Conservation (phyloP, 2,329 filamentous ascomycete species). For the Beauveria rudraprayagi region DNA sequence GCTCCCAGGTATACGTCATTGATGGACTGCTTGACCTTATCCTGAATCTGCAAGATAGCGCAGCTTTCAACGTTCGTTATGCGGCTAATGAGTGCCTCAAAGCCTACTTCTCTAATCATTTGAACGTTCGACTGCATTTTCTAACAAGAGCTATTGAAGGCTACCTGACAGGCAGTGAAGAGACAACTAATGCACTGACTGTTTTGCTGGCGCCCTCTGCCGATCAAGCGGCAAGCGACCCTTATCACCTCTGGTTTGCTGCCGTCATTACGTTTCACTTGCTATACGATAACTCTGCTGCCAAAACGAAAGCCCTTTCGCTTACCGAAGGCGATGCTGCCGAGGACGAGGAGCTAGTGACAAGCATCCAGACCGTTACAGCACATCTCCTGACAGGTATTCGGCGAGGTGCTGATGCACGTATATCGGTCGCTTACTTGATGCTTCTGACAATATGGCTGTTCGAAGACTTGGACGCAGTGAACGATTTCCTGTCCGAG, state of each 20-base stretch:
- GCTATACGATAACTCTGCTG: constrained; percentile 68
- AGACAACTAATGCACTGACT: constrained; percentile 81
- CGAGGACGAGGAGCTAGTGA: constrained; percentile 89
- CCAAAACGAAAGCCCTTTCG: constrained; percentile 70
- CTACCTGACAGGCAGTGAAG: constrained; percentile 66
- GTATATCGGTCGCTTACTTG: constrained; percentile 74
- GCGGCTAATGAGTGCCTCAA: constrained; percentile 87
- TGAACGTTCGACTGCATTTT: constrained; percentile 77
- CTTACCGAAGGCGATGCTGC: constrained; percentile 85
- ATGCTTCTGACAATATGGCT: constrained; percentile 87
- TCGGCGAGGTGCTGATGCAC: constrained; percentile 66
- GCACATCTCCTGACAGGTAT: constrained; percentile 78
- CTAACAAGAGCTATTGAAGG: constrained; percentile 82
- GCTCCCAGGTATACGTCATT: constrained; percentile 73
- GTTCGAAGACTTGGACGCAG: constrained; percentile 83
- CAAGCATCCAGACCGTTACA: constrained; percentile 80
- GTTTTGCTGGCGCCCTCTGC: constrained; percentile 65
- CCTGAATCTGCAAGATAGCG: constrained; percentile 56
- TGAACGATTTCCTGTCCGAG: constrained; percentile 88
- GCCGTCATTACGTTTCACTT: constrained; percentile 81
- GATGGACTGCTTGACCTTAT: constrained; percentile 83
- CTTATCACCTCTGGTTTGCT: constrained; percentile 86
- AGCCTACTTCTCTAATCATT: constrained; percentile 80
- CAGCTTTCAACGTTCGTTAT: constrained; percentile 70
- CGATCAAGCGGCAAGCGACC: constrained; percentile 58